phyloP scores from a whole-genome alignment of 768 basidiomycete species.

The Gloeostereum incarnatum region DNA sequence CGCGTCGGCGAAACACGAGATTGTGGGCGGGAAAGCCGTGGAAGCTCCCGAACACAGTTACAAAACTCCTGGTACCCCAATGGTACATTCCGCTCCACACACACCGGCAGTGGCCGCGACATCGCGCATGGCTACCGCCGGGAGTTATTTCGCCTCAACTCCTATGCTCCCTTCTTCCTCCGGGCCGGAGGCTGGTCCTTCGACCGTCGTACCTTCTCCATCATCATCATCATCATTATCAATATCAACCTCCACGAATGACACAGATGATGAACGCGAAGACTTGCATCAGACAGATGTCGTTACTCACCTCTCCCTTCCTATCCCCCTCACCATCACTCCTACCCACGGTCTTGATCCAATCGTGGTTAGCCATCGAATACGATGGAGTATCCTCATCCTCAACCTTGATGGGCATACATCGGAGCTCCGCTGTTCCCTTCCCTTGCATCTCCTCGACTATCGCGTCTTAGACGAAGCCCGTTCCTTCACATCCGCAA shows the following conservation, averaged over 20 bases:
- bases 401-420: conserved; percentile 86
- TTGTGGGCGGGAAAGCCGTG: conserved; percentile 49
- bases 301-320: conserved; percentile 49
- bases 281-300: conserved; percentile 33
- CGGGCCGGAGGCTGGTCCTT: conserved; percentile 2
- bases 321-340: conserved; percentile 49
- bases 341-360: conserved; percentile 74
- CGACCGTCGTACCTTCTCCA: conserved; percentile 1
- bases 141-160: conserved; percentile 6
- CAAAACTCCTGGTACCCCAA: background rate
- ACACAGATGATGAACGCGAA: conserved; percentile 12
- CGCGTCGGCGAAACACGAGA: conserved; percentile 57
- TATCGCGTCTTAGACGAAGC: conserved; percentile 67
- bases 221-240: conserved; percentile 2
- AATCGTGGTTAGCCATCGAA: conserved; percentile 64
- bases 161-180: background rate
- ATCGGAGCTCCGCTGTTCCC: conserved; percentile 89
- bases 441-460: conserved; percentile 83
- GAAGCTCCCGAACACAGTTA: conserved; percentile 15
- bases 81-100: conserved; percentile 5
- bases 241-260: conserved; percentile 5
- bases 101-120: conserved; percentile 5
- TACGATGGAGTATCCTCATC: conserved; percentile 75
- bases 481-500: conserved; percentile 57
- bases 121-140: conserved; percentile 1